Evolutionary conservation across 75 land plant species (phyloP).

Genomic region (Picea glauca): DNA sequence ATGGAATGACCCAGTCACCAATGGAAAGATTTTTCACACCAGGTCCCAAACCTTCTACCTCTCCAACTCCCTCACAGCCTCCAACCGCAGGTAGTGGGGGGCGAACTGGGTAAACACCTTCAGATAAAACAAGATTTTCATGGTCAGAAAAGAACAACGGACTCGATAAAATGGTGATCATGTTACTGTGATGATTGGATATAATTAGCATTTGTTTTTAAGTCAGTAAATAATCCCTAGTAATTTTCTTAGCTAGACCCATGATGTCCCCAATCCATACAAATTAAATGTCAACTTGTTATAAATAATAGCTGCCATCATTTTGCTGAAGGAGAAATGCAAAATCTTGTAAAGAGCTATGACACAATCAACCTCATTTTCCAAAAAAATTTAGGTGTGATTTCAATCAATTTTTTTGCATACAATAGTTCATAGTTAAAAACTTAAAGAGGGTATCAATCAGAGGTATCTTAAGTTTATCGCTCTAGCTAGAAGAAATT

Average conservation of each 20-base stretch:
- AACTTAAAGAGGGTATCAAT: too few species aligned
- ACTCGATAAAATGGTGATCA: not conserved
- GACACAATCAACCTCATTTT: not conserved
- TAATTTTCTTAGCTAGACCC: not conserved
- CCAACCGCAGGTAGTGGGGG: constrained; percentile 91
- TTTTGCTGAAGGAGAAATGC: not conserved
- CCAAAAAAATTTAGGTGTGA: too few species aligned
- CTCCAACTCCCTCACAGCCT: constrained; percentile 97
- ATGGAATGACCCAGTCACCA: constrained; percentile 90
- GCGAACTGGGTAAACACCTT: constrained; percentile 91
- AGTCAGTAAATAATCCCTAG: not conserved
- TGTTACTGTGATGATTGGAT: not conserved
- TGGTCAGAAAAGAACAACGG: not conserved
- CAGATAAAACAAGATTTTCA: not conserved
- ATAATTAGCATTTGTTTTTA: not conserved
- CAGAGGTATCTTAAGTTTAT: too few species aligned
- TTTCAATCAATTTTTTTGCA: too few species aligned
- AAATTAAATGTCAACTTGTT: not conserved
- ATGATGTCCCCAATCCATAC: not conserved
- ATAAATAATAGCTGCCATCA: not conserved
- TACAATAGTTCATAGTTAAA: too few species aligned
- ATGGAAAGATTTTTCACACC: constrained; percentile 55
- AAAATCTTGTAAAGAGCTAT: not conserved
- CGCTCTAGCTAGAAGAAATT: too few species aligned
- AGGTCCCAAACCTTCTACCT: constrained; percentile 60